Evolutionary conservation across 495 filamentous ascomycete species (phyloP).

Genomic region (Xylona heveae): DNA sequence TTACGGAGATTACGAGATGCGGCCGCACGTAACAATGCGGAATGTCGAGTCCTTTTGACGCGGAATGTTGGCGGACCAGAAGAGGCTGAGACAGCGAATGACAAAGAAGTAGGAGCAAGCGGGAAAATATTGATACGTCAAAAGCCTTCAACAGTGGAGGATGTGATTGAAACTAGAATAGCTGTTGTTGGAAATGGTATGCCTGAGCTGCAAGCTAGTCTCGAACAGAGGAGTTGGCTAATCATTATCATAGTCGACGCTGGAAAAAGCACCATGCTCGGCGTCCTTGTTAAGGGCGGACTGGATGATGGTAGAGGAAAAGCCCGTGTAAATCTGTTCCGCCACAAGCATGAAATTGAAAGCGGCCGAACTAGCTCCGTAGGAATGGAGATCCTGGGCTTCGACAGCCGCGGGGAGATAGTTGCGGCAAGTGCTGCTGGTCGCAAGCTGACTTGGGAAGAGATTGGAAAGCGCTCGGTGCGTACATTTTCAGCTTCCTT

Average conservation of each 20-base stretch:
- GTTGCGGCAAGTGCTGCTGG: conserved; percentile 63
- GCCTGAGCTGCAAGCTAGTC: too few relatives aligned
- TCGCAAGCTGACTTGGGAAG: conserved; percentile 85
- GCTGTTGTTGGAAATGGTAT: conserved; percentile 85
- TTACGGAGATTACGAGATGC: conserved; percentile 42
- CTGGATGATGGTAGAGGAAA: conserved; percentile 90
- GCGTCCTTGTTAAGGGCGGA: conserved; percentile 85
- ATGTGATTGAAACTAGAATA: conserved; percentile 88
- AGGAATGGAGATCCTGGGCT: conserved; percentile 98
- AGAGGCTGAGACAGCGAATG: conserved; percentile 36
- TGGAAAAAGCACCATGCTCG: conserved; percentile 91
- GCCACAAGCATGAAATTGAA: conserved; percentile 95
- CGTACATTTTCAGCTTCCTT: conserved; percentile 1
- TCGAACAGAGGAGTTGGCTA: neutral
- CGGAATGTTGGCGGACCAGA: conserved; percentile 68
- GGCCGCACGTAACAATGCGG: conserved; percentile 42
- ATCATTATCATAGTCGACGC: conserved; percentile 45
- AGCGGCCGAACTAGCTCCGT: conserved; percentile 89
- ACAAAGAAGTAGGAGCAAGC: conserved; percentile 47
- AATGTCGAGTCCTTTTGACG: conserved; percentile 63
- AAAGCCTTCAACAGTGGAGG: conserved; percentile 49
- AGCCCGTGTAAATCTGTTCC: conserved; percentile 88
- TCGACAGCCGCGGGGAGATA: conserved; percentile 73
- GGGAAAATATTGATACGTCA: conserved; percentile 74
- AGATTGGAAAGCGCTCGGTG: conserved; percentile 83